Conservation (phyloP, 2,329 filamentous ascomycete genomes). For the Paramyrothecium roridum region DNA sequence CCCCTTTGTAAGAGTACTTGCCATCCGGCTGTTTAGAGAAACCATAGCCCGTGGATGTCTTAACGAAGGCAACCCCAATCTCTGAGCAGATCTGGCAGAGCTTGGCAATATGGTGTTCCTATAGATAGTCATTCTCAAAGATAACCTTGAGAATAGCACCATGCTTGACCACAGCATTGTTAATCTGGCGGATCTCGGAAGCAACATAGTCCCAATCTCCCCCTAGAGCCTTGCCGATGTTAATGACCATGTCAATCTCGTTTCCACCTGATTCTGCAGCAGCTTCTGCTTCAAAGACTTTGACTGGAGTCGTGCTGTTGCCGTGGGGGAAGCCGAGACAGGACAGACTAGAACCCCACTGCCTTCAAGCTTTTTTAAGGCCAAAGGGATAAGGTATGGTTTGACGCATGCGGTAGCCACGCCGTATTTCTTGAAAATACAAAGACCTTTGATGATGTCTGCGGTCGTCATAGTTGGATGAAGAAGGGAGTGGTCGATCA, state of each 20-base stretch:
- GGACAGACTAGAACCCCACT: slow-evolving; percentile 49
- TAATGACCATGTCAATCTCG: slow-evolving; percentile 61
- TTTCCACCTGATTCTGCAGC: slow-evolving; percentile 44
- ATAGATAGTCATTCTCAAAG: slow-evolving; percentile 58
- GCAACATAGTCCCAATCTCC: slow-evolving; percentile 55
- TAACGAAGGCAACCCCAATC: slow-evolving; percentile 52
- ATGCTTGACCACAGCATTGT: slow-evolving; percentile 38
- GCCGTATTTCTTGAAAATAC: slow-evolving; percentile 40
- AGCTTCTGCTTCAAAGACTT: slow-evolving; percentile 48
- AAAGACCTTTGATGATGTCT: slow-evolving; percentile 47
- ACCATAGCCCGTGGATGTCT: slow-evolving; percentile 59
- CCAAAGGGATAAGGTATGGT: slow-evolving; percentile 50
- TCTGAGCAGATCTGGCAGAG: slow-evolving; percentile 54
- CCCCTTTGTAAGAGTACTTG: slow-evolving; percentile 50
- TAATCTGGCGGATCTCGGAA: slow-evolving; percentile 48
- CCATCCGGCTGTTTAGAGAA: slow-evolving; percentile 54
- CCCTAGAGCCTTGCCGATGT: slow-evolving; percentile 55
- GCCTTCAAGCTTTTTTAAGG: slow-evolving; percentile 42
- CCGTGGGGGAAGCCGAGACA: slow-evolving; percentile 61
- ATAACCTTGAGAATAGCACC: slow-evolving; percentile 56
- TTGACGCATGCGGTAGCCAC: slow-evolving; percentile 59
- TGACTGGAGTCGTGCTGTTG: slow-evolving; percentile 50
- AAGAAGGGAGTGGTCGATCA: slow-evolving; percentile 60
- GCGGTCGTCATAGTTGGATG: slow-evolving; percentile 59
- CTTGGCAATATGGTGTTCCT: slow-evolving; percentile 43